phyloP scores from a whole-genome alignment of 441 rosid species.

The Corymbia calophylla region DNA sequence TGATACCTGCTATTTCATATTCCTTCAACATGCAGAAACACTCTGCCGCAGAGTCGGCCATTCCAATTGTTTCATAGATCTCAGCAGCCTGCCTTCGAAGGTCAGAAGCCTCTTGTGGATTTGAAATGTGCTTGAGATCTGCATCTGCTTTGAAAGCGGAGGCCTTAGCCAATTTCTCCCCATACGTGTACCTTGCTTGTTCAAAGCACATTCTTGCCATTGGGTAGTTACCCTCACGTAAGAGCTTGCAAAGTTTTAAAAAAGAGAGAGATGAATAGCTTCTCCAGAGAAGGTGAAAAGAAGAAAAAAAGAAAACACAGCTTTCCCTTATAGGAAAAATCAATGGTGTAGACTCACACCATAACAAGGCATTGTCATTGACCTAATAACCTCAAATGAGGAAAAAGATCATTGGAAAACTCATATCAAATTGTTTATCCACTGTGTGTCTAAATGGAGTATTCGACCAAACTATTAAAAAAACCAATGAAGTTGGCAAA shows the following conservation, averaged over 20 bases:
- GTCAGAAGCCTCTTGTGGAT: slow-evolving; percentile 24
- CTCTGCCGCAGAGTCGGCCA: slow-evolving; percentile 31
- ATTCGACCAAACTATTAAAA: background rate
- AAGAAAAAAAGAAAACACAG: background rate
- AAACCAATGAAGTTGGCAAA: background rate
- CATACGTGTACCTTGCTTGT: slow-evolving; percentile 32
- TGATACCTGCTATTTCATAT: slow-evolving; percentile 34
- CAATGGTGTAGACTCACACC: background rate
- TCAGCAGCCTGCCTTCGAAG: slow-evolving; percentile 38
- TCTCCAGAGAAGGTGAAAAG: background rate
- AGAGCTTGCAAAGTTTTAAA: slow-evolving; percentile 21
- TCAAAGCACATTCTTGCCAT: slow-evolving; percentile 50
- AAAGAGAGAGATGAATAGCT: background rate
- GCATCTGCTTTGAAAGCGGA: slow-evolving; percentile 34
- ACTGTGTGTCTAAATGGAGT: background rate
- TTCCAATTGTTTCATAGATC: slow-evolving; percentile 33
- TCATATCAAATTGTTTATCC: background rate
- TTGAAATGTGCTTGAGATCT: slow-evolving; percentile 21
- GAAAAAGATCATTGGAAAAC: background rate
- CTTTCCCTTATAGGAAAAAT: background rate
- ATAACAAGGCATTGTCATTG: background rate
- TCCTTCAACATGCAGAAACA: slow-evolving; percentile 32
- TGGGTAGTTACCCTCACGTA: slow-evolving; percentile 30
- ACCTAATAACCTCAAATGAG: background rate
- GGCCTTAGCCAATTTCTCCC: slow-evolving; percentile 38